A percentile compares a stretch with the other conserved stretches of the same genome.
phyloP scores from a whole-genome alignment of 2,329 filamentous ascomycete species.

The Aspergillus fumigatus region DNA sequence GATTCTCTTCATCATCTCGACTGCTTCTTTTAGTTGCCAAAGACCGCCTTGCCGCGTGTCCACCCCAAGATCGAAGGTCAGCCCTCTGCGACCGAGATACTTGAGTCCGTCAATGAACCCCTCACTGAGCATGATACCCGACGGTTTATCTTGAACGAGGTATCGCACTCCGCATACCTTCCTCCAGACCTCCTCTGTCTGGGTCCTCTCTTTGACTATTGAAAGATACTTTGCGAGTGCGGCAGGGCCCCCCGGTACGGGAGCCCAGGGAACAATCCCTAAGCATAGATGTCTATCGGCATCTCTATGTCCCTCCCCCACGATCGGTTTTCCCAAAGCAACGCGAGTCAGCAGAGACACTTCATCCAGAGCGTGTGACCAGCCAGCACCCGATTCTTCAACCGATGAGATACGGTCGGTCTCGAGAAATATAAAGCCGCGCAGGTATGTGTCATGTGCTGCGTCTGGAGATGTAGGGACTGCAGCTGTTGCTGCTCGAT shows the following conservation, averaged over 20 bases:
- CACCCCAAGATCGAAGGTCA: slow-evolving; percentile 77
- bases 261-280: slow-evolving; percentile 81
- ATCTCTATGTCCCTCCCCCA: slow-evolving; percentile 55
- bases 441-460: slow-evolving; percentile 40
- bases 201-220: slow-evolving; percentile 49
- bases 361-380: slow-evolving; percentile 66
- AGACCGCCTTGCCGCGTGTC: slow-evolving; percentile 74
- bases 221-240: slow-evolving; percentile 63
- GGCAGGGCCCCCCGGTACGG: slow-evolving; percentile 60
- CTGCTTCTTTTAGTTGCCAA: slow-evolving; percentile 66
- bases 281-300: slow-evolving; percentile 55
- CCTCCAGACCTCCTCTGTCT: slow-evolving; percentile 59
- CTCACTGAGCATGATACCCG: slow-evolving; percentile 59
- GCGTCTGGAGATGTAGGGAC: slow-evolving; percentile 22
- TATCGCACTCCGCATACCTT: slow-evolving; percentile 78
- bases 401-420: slow-evolving; percentile 67
- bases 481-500: slow-evolving; percentile 46
- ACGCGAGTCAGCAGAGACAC: slow-evolving; percentile 65
- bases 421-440: slow-evolving; percentile 79
- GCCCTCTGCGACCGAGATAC: slow-evolving; percentile 59
- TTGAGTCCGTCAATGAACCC: slow-evolving; percentile 63
- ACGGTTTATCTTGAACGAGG: slow-evolving; percentile 71
- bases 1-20: slow-evolving; percentile 65
- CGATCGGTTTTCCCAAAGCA: slow-evolving; percentile 53
- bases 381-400: slow-evolving; percentile 51